phyloP scores from a whole-genome alignment of 352 stramenopile genomes.

The Globisporangium perplexum region DNA sequence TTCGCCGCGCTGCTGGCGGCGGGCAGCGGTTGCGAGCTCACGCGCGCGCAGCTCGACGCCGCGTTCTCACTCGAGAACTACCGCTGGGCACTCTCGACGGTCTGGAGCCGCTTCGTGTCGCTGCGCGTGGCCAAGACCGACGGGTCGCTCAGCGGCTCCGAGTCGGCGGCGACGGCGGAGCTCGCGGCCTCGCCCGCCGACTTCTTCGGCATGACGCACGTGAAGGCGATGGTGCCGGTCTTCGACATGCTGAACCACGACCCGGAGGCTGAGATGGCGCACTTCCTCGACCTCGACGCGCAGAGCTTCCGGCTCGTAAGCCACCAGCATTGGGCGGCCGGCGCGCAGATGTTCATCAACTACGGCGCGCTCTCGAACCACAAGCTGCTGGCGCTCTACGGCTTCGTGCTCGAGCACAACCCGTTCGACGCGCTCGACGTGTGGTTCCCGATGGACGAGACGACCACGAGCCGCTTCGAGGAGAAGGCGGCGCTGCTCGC shows the following conservation, averaged over 20 bases:
- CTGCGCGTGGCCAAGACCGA: slow-evolving; percentile 28
- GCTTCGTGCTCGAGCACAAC: slow-evolving; percentile 68
- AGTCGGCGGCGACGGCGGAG: slow-evolving; percentile 4
- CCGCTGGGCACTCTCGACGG: slow-evolving; percentile 80
- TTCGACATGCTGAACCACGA: slow-evolving; percentile 88
- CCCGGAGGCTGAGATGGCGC: slow-evolving; percentile 62
- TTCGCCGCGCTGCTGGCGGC: slow-evolving; percentile 31
- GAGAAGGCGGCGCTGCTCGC: slow-evolving; percentile 40
- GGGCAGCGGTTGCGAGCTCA: slow-evolving; percentile 20
- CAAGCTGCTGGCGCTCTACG: slow-evolving; percentile 75
- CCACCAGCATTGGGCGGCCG: slow-evolving; percentile 68
- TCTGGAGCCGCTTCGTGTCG: slow-evolving; percentile 85
- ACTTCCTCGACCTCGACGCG: slow-evolving; percentile 50
- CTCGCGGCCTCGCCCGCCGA: background rate
- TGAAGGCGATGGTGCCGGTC: slow-evolving; percentile 81
- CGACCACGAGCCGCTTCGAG: slow-evolving; percentile 31
- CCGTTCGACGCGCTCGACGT: slow-evolving; percentile 68
- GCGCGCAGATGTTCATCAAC: slow-evolving; percentile 74
- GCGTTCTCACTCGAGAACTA: slow-evolving; percentile 69
- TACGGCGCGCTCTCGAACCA: slow-evolving; percentile 81
- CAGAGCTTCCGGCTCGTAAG: slow-evolving; percentile 60
- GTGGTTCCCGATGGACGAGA: slow-evolving; percentile 62
- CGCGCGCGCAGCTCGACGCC: slow-evolving; percentile 12
- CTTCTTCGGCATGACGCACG: slow-evolving; percentile 20
- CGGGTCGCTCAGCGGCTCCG: slow-evolving; percentile 6